Base-by-base conservation (phyloP, 2,329 filamentous ascomycete species). In the Annulohypoxylon truncatum region DNA sequence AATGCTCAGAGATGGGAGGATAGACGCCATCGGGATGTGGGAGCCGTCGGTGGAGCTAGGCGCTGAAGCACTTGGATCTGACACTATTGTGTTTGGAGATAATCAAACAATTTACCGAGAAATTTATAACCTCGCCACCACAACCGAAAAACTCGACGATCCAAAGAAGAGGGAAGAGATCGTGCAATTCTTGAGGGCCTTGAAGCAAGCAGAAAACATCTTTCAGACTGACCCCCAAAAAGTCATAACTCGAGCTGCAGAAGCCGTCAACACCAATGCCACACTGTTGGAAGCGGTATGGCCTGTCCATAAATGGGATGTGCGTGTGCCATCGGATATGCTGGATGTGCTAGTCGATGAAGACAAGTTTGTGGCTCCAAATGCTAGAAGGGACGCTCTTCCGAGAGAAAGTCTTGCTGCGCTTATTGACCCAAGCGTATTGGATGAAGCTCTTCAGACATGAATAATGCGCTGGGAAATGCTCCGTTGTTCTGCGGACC, bases 11-110 rank as follows among this genome's bases (percentile, higher is more conserved):
- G 55, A 51, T 13, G 64, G 72, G 1, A 64, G 69, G 28, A 70
- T 78, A 22, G 75, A 78, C 61, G 77, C 75, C 0, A 76, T 77
- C 29, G 77, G 75, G 26, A 71, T 77, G 56, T 79, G 77, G 77
- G 77, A 79, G 71, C 75, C 77, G 20, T 72, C 74, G 13, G 74
- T 77, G 6, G 71, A 79, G 70, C 68, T 79, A 2, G 76, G 70
- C 2, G 69, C 73, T 26, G 59, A 73, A 9, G 73, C 71, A 1
- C 44, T 77, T n/a, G 75, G 72, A 1, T 53, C 59, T 18, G 72
- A 74, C 28, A 71, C 71, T 8, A 62, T 76, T 38, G 63, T 77
- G 12, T 78, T 78, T 59, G 69, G 55, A 10, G 69, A 73, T 50
- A 74, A 78, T 55, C 66, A 69, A 46, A 71, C 72, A 1, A 55